Evolutionary conservation across 2,329 filamentous ascomycete species (phyloP), one percentile per base, ranked within the genome.

Genomic region (Volutella citrinella): DNA sequence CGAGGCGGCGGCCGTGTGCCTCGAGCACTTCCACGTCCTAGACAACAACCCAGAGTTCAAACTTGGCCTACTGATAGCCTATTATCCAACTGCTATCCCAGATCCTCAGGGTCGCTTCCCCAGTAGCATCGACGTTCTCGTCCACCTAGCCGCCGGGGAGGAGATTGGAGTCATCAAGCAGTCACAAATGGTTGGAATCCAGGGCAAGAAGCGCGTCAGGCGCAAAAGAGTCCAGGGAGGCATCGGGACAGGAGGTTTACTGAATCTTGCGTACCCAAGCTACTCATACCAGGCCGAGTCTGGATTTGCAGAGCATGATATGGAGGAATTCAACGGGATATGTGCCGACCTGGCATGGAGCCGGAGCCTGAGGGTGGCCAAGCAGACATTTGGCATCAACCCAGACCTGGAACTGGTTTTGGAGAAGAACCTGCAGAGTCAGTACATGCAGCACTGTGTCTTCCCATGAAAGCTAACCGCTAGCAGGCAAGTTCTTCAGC

Each of bases 301-400:
- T 0, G 85, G 85, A 0, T 89, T 90, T 43, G 84, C 84, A 0
- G 84, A 89, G 58, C 70, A 73, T 14, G 78, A 87, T 36, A 56
- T 85, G 19, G 79, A 84, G 4, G 76, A 83, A 45, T 88, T 79
- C 48, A 74, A 87, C 43, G 66, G 71, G 9, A 65, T 84, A 4
- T 73, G 74, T 1, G 76, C 82, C 3, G 72, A 74, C n/a, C 52
- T 88, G 14, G 82, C 84, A 0, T 88, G 81, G 73, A 77, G 72
- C n/a, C 69, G 85, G 7, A 81, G 77, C 21, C 52, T 90, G 37
- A 66, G 67, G 2, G 60, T 69, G 1, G 65, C 86, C 21, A 68
- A 80, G 24, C 72, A 70, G 40, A 82, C 77, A 0, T 85, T 88
- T 51, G 74, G 78, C 0, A 75, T 74, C 1, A 69, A 72, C 29